A percentile compares a stretch with the other conserved stretches of the same genome.
These are phyloP conservation scores for Psilocybe cubensis DNA, from an alignment of 768 basidiomycete genomes.

Conservation along the genomic window DNA sequence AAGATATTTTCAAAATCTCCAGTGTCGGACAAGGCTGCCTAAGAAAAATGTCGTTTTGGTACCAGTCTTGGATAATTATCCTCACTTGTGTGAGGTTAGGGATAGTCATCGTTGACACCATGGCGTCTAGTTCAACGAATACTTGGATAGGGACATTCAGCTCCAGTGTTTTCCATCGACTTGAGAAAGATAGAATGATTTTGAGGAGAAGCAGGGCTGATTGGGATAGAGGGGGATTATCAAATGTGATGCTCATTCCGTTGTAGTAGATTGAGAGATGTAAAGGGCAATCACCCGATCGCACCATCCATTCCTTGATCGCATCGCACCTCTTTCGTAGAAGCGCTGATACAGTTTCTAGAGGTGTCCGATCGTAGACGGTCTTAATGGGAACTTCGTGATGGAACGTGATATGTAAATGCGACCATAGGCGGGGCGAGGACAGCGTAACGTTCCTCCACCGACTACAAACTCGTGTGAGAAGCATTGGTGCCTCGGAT, in stretches of 20 bases:
- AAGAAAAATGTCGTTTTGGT: too few species aligned
- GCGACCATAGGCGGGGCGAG: slow-evolving; percentile 1
- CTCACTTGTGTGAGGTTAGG: too few species aligned
- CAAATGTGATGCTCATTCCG: background rate
- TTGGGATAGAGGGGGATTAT: background rate
- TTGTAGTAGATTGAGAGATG: background rate
- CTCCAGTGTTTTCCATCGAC: background rate
- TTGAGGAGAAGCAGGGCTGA: background rate
- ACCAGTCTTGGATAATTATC: too few species aligned
- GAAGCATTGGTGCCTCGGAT: background rate
- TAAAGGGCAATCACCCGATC: background rate
- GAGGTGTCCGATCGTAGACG: too few species aligned
- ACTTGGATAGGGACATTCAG: background rate
- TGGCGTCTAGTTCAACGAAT: background rate
- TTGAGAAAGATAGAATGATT: background rate
- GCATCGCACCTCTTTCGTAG: background rate
- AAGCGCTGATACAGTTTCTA: background rate
- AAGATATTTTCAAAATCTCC: too few species aligned
- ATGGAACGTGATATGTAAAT: background rate
- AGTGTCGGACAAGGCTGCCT: too few species aligned
- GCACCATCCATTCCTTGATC: slow-evolving; percentile 1
- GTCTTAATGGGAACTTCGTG: too few species aligned
- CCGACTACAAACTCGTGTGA: slow-evolving; percentile 1
- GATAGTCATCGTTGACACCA: background rate
- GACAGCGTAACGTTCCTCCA: background rate